Evolutionary conservation across 2,329 filamentous ascomycete genomes (phyloP).

Genomic region (Stachybotrys chartarum): DNA sequence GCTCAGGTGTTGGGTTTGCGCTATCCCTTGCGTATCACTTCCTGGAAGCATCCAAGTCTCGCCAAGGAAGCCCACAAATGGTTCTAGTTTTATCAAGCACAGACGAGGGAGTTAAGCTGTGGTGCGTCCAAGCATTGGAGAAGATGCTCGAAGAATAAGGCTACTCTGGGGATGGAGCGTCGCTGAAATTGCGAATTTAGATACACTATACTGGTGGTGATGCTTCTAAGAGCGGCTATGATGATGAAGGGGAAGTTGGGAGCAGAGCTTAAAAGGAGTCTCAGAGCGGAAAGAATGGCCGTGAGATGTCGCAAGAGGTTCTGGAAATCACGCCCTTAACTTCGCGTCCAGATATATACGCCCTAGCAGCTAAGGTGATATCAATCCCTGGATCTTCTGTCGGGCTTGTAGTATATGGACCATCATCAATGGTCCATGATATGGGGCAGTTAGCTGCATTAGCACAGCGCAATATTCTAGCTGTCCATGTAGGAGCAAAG

Average conservation of each 20-base stretch:
- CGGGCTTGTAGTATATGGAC: slow-evolving; percentile 15
- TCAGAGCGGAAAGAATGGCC: background rate
- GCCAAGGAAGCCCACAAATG: background rate
- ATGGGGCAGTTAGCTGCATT: slow-evolving; percentile 9
- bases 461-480: slow-evolving; percentile 11
- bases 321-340: slow-evolving; percentile 9
- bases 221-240: background rate
- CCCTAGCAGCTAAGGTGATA: slow-evolving; percentile 6
- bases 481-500: slow-evolving; percentile 2
- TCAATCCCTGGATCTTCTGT: slow-evolving; percentile 5
- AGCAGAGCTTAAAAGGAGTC: background rate
- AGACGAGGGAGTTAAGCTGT: background rate
- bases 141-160: background rate
- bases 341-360: slow-evolving; percentile 21
- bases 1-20: slow-evolving; percentile 47
- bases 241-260: background rate
- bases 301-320: background rate
- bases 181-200: background rate
- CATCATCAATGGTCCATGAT: slow-evolving; percentile 14
- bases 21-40: slow-evolving; percentile 39
- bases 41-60: slow-evolving; percentile 4
- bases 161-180: background rate
- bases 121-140: background rate
- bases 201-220: background rate
- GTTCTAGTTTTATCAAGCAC: background rate